Conservation (phyloP, 2,329 filamentous ascomycete genomes). For the Pestalotiopsis sp. region DNA sequence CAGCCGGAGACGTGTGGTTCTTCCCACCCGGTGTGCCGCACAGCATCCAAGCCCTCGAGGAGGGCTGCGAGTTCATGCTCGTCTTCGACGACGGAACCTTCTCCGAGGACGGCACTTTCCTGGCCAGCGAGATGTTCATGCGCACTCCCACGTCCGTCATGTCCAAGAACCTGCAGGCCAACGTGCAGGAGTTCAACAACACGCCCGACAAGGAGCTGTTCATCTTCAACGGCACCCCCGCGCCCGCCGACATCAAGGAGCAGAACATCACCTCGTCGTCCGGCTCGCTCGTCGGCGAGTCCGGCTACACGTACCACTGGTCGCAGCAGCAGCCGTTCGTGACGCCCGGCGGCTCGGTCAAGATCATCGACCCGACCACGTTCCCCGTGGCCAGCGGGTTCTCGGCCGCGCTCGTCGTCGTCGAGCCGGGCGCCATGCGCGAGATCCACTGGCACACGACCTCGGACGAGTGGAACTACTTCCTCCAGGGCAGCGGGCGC, state of each 20-base stretch:
- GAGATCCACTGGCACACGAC: constrained; percentile 67
- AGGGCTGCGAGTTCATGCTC: constrained; percentile 60
- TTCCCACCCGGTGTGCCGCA: constrained; percentile 53
- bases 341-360: constrained; percentile 59
- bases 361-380: constrained; percentile 58
- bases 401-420: constrained; percentile 57
- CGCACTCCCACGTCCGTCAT: constrained; percentile 55
- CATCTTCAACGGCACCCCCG: constrained; percentile 55
- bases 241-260: constrained; percentile 45
- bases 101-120: constrained; percentile 61
- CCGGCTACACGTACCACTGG: constrained; percentile 53
- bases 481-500: constrained; percentile 57
- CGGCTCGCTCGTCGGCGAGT: constrained; percentile 39
- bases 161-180: constrained; percentile 55
- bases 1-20: constrained; percentile 56
- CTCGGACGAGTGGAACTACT: constrained; percentile 64
- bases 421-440: constrained; percentile 65
- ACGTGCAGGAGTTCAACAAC: constrained; percentile 48
- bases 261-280: constrained; percentile 50
- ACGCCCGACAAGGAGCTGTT: constrained; percentile 50
- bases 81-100: constrained; percentile 63
- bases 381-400: constrained; percentile 61
- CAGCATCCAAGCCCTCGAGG: constrained; percentile 56
- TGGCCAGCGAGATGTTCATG: constrained; percentile 55
- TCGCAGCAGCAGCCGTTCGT: constrained; percentile 51